Conservation (phyloP, 2,329 filamentous ascomycete genomes). For the Aspergillus arachidicola region DNA sequence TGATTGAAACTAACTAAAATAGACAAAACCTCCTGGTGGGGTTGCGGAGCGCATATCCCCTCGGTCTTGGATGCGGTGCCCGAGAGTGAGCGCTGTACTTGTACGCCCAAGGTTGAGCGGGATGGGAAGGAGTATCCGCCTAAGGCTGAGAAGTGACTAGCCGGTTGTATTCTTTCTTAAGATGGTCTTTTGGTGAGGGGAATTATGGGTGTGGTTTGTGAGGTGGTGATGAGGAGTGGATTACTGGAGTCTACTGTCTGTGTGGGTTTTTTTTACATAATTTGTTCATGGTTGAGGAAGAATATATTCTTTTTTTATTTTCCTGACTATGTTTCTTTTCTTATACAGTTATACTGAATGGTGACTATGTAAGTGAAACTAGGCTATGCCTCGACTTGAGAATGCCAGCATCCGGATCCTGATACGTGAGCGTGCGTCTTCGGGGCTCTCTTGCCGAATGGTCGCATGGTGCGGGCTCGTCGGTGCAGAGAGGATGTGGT, state of each 20-base stretch:
- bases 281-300: not conserved
- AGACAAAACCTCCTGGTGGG: slow-evolving; percentile 67
- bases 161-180: slow-evolving; percentile 24
- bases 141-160: slow-evolving; percentile 55
- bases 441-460: slow-evolving; percentile 6
- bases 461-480: slow-evolving; percentile 2
- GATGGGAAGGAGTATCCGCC: slow-evolving; percentile 67
- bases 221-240: not conserved
- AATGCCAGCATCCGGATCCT: slow-evolving; percentile 27
- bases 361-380: not conserved
- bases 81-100: slow-evolving; percentile 64
- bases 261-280: too few relatives aligned
- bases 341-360: not conserved
- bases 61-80: slow-evolving; percentile 64
- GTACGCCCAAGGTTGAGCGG: slow-evolving; percentile 63
- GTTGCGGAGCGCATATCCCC: slow-evolving; percentile 65
- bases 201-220: not conserved
- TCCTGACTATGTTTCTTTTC: not conserved
- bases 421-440: slow-evolving; percentile 19
- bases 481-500: not conserved
- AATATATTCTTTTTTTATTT: not conserved
- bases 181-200: not conserved
- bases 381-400: slow-evolving; percentile 15
- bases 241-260: not conserved
- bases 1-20: too few relatives aligned